Base-by-base conservation (phyloP, 495 filamentous ascomycete species). In the Aspergillus mulundensis region DNA sequence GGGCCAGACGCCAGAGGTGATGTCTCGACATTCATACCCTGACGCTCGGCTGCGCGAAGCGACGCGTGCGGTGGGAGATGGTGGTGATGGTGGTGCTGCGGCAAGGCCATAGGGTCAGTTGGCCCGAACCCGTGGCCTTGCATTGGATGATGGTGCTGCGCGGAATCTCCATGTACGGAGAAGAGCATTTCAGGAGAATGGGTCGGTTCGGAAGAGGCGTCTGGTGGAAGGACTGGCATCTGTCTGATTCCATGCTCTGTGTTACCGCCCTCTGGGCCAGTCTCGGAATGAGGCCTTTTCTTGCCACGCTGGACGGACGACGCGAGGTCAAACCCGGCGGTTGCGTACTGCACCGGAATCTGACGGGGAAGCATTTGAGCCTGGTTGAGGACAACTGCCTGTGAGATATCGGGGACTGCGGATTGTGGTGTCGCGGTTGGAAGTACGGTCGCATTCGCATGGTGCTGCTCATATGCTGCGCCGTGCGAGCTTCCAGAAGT, bases 81-180 rank as follows among this genome's bases (percentile, higher is more conserved):
- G 61, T 91, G 89, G 63, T 88, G 86, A 62, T 92, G 88, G 64
- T 89, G 86, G 7, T 82, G 81, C 36, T 73, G 72, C n/a, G 67
- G 73, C 14, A 72, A 50, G 12, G 56, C 61, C 44, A 68, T 56
- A 23, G 66, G 46, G 30, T 60, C 59, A 12, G 63, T 63, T 15
- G 66, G 50, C 21, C 60, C 57, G 43, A 65, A 75, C n/a, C 56
- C 59, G 47, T 73, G 70, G n/a, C 55, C 50, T 21, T 69, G 53
- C 39, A 66, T 50, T 21, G 59, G 60, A 36, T 63, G 68, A 34
- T 68, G 66, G 43, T 68, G 66, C 15, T 60, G 59, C 5, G 64
- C 63, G 16, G 60, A 48, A 16, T 67, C 73, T 14, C 58, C 57
- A 21, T 71, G 69, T 5, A 66, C 56, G 6, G 70, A 62, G 56